Evolutionary conservation across 495 filamentous ascomycete genomes (phyloP), one percentile per base, ranked within the genome.

Genomic region (Tuber borchii): DNA sequence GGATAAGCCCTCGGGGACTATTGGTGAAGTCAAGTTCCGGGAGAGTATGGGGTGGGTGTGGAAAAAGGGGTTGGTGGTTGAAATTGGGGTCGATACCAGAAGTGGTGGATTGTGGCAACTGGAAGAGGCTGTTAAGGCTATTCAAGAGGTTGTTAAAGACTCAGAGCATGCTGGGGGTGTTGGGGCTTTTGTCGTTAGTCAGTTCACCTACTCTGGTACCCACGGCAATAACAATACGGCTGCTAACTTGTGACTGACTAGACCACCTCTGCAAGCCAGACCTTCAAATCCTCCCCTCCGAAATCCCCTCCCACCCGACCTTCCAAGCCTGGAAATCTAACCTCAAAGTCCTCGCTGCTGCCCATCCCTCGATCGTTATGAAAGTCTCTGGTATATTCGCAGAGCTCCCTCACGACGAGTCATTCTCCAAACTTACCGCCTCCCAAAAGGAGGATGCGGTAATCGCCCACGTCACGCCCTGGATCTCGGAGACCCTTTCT

Each of bases 191-290:
- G 75, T 79, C 6, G 69, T 79, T 34, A 79, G 88, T 91, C 69
- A 12, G 71, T 61, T 45, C 6, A 9, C 42, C 39, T 31, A 14
- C 51, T 37, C 42, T n/a, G 2, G 5, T 8, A 61, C n/a, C 34
- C 34, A 70, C 48, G 19, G 12, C 20, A n/a, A 2, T 4, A 42
- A 2, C n/a, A 45, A 48, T 5, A 26, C 37, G 70, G n/a, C 14
- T 26, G 17, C 42, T 71, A 7, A 43, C 51, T 17, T 10, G 17
- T 71, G 37, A 42, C 34, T 39, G 22, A 61, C 20, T 46, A 93
- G 92, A 97, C 81, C 94, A 97, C 83, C 87, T 97, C 69, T 93
- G 92, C 87, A 97, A 97, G 85, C 93, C 94, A 0, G 88, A 93
- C 80, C 85, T 97, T 26, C 86, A 84, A 72, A 86, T 83, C 83